Conservation (phyloP, 441 rosid genomes). For the Macaranga tanarius region DNA sequence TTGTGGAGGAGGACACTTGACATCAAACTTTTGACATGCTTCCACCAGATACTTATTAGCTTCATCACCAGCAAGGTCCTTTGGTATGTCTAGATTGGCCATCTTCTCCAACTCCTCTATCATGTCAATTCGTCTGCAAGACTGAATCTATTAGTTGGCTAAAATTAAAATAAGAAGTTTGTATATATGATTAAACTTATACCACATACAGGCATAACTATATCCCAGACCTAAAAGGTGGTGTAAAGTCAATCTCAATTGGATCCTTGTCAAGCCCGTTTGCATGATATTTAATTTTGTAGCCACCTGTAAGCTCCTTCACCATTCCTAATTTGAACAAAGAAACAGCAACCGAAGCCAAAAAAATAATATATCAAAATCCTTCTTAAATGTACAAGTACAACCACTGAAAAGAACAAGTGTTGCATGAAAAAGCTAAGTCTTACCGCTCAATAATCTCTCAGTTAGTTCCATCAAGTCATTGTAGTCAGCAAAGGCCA, state of each 20-base stretch:
- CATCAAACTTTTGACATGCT: constrained; percentile 61
- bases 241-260: constrained; percentile 85
- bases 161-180: background rate
- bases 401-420: background rate
- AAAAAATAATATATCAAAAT: background rate
- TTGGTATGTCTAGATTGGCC: constrained; percentile 71
- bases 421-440: constrained; percentile 2
- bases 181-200: background rate
- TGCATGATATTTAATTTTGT: constrained; percentile 73
- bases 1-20: constrained; percentile 85
- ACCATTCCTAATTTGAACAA: constrained; percentile 61
- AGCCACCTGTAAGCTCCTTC: constrained; percentile 77
- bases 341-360: background rate
- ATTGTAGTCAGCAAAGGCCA: constrained; percentile 89
- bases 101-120: constrained; percentile 69
- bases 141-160: constrained; percentile 14
- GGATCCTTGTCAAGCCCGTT: constrained; percentile 76
- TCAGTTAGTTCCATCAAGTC: constrained; percentile 85
- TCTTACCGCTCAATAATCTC: constrained; percentile 73
- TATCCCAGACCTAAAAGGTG: constrained; percentile 69
- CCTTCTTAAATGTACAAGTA: background rate
- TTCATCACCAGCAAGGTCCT: constrained; percentile 68
- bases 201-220: constrained; percentile 1
- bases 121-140: constrained; percentile 78
- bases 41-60: constrained; percentile 62